Base-by-base conservation (phyloP, 2,329 filamentous ascomycete genomes). In the Neodidymelliopsis sp. region DNA sequence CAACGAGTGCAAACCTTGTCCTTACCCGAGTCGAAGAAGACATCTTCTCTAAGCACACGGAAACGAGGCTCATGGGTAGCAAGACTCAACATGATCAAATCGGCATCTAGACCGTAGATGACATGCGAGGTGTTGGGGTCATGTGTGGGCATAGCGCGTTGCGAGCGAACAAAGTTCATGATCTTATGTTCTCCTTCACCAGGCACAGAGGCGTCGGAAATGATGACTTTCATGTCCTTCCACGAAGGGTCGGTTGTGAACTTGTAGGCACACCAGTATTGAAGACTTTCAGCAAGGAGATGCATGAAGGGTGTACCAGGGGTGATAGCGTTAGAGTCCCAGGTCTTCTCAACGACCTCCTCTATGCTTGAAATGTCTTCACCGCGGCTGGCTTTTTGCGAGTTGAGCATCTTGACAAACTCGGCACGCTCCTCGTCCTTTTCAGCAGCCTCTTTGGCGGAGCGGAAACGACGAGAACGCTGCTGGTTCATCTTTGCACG, bases 401-500 rank as follows among this genome's bases (percentile, higher is more conserved):
- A 85, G 67, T 88, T 89, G 43, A 97, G 80, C 70, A 96, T 79
- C 65, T 93, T 92, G 51, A 92, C 79, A 37, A 97, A 86, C 70
- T 96, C 90, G 56, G 88, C 86, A 68, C 95, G 96, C 70, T 97
- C 91, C 49, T 88, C 86, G 67, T 95, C 91, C 71, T 97, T 96
- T 71, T 97, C 91, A 68, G 91, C 87, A 12, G 94, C 94, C 72
- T 99, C 94, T 72, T 93, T 91, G 2, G 92, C 94, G 16, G 93
- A 89, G 54, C 94, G 88, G 77, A 99, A 99, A 66, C 94, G 90
- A 74, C 94, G 85, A 30, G 94, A 96, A 54, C 94, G 90, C 77
- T 99, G 94, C 72, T 99, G 95, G 72, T 99, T 99, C 94, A 99
- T 99, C 77, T 99, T 99, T 50, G 95, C 95, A 73, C 94, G 89